Evolutionary conservation across 2,329 filamentous ascomycete species (phyloP).

Genomic region (Alternaria gansuensis): DNA sequence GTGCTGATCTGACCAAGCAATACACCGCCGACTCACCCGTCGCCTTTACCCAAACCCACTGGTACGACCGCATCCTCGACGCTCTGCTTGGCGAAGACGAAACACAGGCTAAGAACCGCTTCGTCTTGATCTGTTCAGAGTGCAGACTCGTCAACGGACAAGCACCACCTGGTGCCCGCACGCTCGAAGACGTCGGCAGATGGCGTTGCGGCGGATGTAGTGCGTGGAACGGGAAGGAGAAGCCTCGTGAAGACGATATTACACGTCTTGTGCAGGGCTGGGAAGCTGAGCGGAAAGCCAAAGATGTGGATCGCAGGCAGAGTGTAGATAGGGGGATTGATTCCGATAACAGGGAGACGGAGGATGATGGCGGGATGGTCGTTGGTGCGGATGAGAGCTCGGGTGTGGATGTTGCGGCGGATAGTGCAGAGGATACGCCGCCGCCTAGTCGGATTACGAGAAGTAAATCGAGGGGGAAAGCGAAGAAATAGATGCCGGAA

Average conservation of each 20-base stretch:
- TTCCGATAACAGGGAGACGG: constrained; percentile 36
- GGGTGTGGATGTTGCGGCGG: constrained; percentile 32
- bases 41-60: constrained; percentile 65
- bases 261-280: constrained; percentile 41
- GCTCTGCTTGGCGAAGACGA: constrained; percentile 94
- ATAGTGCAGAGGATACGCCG: constrained; percentile 34
- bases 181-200: constrained; percentile 78
- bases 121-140: constrained; percentile 81
- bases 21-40: constrained; percentile 50
- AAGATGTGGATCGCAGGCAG: constrained; percentile 28
- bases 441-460: constrained; percentile 52
- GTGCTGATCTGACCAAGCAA: constrained; percentile 38
- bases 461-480: constrained; percentile 54
- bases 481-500: constrained; percentile 44
- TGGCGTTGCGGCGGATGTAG: constrained; percentile 93
- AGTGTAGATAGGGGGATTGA: constrained; percentile 28
- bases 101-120: constrained; percentile 86
- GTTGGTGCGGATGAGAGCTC: constrained; percentile 31
- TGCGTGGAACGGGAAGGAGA: constrained; percentile 80
- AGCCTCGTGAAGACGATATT: constrained; percentile 77
- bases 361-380: constrained; percentile 32
- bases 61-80: constrained; percentile 96
- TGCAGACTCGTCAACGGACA: constrained; percentile 95
- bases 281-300: constrained; percentile 63
- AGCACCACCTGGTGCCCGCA: constrained; percentile 84